Percentiles rank a stretch among this genome's conserved stretches.
Conservation (phyloP, 1,284 basidiomycete species). For the Tetrapyrgos nigripes region DNA sequence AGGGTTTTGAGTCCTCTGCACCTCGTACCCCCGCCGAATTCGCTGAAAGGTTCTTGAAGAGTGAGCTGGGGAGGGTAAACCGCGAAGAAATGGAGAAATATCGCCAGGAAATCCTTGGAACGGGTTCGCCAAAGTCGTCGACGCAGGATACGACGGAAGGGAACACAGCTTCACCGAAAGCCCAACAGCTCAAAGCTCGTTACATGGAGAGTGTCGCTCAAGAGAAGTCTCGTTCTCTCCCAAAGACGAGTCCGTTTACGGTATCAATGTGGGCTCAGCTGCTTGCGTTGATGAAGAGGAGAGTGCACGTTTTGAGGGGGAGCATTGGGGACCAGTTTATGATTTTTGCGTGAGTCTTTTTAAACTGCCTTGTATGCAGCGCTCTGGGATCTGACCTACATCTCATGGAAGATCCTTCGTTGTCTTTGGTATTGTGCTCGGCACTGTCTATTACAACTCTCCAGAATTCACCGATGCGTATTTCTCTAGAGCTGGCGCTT, state of each 20-base stretch:
- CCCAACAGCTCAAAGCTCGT: too few species aligned
- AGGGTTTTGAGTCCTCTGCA: too few species aligned
- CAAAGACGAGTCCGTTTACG: conserved; percentile 1
- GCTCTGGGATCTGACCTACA: not conserved
- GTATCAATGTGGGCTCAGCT: conserved; percentile 26
- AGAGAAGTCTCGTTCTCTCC: not conserved
- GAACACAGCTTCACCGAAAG: too few species aligned
- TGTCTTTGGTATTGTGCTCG: conserved; percentile 65
- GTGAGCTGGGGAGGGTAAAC: too few species aligned
- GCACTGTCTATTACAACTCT: conserved; percentile 68
- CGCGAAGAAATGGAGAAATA: too few species aligned
- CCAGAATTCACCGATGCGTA: conserved; percentile 62
- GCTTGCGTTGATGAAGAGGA: conserved; percentile 13
- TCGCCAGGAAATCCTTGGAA: too few species aligned
- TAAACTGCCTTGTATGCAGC: too few species aligned
- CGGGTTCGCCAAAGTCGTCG: too few species aligned
- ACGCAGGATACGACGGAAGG: too few species aligned
- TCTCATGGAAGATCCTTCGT: conserved; percentile 41
- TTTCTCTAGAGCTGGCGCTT: conserved; percentile 74
- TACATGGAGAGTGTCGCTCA: not conserved
- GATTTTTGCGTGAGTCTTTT: conserved; percentile 22
- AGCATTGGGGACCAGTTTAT: conserved; percentile 40
- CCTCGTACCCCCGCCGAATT: too few species aligned
- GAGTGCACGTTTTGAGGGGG: conserved; percentile 14
- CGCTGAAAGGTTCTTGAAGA: too few species aligned